Conservation (phyloP, 1,284 basidiomycete genomes). For the Pterulicium gracile region DNA sequence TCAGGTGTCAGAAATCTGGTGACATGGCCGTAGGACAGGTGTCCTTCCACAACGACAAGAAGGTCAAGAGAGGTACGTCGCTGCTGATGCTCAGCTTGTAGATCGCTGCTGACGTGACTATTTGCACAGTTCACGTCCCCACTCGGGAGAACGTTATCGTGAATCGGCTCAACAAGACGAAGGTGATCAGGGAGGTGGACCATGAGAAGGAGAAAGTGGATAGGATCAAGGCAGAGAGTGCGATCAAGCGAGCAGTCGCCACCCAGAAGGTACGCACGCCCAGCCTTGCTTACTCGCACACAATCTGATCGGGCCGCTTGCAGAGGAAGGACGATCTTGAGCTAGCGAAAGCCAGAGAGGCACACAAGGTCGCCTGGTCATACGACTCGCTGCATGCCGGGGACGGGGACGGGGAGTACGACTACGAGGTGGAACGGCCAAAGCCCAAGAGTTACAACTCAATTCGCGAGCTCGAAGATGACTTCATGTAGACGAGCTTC, state of each 20-base stretch:
- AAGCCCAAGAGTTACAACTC: conserved; percentile 26
- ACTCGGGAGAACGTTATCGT: conserved; percentile 86
- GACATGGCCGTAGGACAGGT: conserved; percentile 96
- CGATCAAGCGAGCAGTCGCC: conserved; percentile 55
- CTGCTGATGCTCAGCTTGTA: not conserved
- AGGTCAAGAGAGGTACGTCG: conserved; percentile 30
- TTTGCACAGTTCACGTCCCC: conserved; percentile 53
- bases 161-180: conserved; percentile 94
- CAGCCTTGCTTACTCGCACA: not conserved
- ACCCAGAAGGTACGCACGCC: conserved; percentile 39
- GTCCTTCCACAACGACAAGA: conserved; percentile 85
- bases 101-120: not conserved
- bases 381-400: conserved; percentile 61
- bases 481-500: conserved; percentile 50
- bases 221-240: conserved; percentile 68
- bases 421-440: conserved; percentile 21
- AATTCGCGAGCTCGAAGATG: conserved; percentile 56
- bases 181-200: conserved; percentile 75
- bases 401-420: conserved; percentile 34
- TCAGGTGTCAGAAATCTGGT: conserved; percentile 69
- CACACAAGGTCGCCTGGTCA: conserved; percentile 68
- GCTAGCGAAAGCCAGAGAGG: conserved; percentile 53
- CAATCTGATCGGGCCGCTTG: not conserved
- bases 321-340: conserved; percentile 68
- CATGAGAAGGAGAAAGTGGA: conserved; percentile 85